Evolutionary conservation across 257 asterid genomes (phyloP).

Genomic region (Nicotiana knightiana): DNA sequence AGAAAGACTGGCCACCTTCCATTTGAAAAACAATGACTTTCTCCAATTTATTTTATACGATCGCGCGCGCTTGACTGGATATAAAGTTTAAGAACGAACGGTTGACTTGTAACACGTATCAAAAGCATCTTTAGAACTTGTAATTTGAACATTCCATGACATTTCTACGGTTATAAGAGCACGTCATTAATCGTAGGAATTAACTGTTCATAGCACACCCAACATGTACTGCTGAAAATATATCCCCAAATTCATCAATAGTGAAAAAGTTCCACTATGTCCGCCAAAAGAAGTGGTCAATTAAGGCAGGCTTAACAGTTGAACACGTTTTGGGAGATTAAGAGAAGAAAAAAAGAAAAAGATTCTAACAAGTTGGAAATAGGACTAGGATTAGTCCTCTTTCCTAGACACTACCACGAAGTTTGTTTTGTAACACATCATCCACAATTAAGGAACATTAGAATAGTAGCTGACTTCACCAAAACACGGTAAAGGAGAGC

Average conservation of each 20-base stretch:
- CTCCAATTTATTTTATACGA: too few species aligned
- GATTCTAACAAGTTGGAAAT: background rate
- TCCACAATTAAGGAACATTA: slow-evolving; percentile 5
- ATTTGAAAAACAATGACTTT: background rate
- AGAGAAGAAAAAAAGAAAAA: background rate
- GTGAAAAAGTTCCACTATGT: slow-evolving; percentile 6
- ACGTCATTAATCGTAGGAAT: too few species aligned
- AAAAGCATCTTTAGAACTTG: too few species aligned
- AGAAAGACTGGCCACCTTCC: slow-evolving; percentile 21
- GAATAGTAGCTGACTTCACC: background rate
- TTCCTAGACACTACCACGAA: background rate
- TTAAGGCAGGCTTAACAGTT: slow-evolving; percentile 16
- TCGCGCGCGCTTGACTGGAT: too few species aligned
- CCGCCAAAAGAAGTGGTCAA: slow-evolving; percentile 20
- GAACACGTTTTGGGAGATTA: slow-evolving; percentile 10
- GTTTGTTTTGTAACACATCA: background rate
- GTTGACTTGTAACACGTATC: too few species aligned
- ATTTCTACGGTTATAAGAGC: too few species aligned
- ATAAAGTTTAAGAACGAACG: too few species aligned
- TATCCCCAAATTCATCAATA: background rate
- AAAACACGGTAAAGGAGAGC: too few species aligned
- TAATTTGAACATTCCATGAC: too few species aligned
- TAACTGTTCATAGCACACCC: background rate
- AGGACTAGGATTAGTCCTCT: background rate
- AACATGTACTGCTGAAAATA: background rate